These are phyloP conservation scores for Camellia sinensis DNA, from an alignment of 148 eudicot genomes.

Conservation along the genomic window DNA sequence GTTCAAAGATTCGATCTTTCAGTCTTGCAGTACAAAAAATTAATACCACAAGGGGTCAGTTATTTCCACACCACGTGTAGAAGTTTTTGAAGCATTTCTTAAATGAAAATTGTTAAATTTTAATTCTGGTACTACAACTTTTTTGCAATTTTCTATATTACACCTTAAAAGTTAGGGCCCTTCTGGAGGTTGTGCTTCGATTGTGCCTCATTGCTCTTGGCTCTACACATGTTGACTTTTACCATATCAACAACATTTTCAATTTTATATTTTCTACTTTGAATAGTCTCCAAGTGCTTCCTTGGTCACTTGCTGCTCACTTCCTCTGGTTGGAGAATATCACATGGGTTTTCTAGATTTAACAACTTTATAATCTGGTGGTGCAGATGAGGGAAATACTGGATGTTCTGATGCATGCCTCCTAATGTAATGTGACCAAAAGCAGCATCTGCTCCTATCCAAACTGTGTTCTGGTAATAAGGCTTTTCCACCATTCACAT, in stretches of 20 bases:
- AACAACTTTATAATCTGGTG: neutral
- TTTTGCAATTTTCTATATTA: too few species aligned
- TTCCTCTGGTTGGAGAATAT: neutral
- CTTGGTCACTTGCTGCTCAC: neutral
- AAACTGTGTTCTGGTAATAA: slow-evolving; percentile 36
- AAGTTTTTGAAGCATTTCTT: too few species aligned
- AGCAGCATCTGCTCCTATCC: slow-evolving; percentile 43
- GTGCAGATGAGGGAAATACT: slow-evolving; percentile 47
- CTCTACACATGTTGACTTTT: neutral
- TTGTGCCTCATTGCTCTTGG: neutral
- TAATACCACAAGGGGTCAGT: neutral
- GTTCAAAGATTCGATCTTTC: neutral
- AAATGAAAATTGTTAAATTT: too few species aligned
- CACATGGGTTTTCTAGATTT: neutral
- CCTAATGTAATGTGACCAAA: slow-evolving; percentile 30
- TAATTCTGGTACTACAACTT: too few species aligned
- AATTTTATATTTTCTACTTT: too few species aligned
- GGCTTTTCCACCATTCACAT: slow-evolving; percentile 45
- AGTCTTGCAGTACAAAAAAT: neutral
- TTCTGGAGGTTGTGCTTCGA: neutral
- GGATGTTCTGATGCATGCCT: slow-evolving; percentile 48
- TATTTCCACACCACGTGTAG: neutral
- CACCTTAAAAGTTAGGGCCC: too few species aligned
- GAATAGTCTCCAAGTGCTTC: neutral
- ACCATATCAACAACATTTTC: neutral